Percentiles rank a stretch among this genome's conserved stretches.
phyloP scores from a whole-genome alignment of 1,284 basidiomycete species.

The Leccinum fallax region DNA sequence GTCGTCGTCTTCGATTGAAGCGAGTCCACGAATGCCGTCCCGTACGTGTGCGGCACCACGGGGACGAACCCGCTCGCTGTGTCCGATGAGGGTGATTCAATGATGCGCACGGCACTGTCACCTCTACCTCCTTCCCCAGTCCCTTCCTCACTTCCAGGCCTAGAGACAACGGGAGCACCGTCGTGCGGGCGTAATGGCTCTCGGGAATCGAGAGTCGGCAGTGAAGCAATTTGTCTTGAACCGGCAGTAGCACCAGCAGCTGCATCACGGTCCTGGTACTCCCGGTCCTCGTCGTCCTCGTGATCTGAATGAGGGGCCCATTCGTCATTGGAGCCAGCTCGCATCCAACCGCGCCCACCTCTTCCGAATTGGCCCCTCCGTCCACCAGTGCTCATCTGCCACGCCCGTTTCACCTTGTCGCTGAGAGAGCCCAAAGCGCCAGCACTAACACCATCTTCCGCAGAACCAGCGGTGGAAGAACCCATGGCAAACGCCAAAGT shows the following conservation, averaged over 20 bases:
- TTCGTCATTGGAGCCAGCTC: slow-evolving; percentile 42
- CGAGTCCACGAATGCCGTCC: slow-evolving; percentile 16
- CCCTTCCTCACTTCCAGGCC: background rate
- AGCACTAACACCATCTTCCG: background rate
- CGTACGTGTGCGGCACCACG: slow-evolving; percentile 6
- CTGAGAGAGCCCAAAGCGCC: slow-evolving; percentile 13
- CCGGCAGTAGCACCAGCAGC: background rate
- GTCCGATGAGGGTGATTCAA: slow-evolving; percentile 34
- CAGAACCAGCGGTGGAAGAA: background rate
- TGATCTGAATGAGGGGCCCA: slow-evolving; percentile 36
- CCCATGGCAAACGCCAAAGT: slow-evolving; percentile 5
- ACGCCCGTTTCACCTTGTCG: slow-evolving; percentile 22
- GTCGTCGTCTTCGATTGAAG: slow-evolving; percentile 17
- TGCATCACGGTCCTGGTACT: background rate
- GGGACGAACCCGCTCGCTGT: slow-evolving; percentile 10
- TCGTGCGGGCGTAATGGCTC: background rate
- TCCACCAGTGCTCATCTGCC: background rate
- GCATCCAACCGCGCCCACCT: slow-evolving; percentile 44
- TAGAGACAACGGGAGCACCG: background rate
- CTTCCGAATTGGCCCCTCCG: slow-evolving; percentile 17
- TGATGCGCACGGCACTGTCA: slow-evolving; percentile 13
- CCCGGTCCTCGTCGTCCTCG: slow-evolving; percentile 5
- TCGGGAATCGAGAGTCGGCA: slow-evolving; percentile 8
- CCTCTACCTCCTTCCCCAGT: background rate
- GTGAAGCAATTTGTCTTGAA: slow-evolving; percentile 9